Conservation (phyloP, 148 eudicot species). For the Chenopodium berlandieri region DNA sequence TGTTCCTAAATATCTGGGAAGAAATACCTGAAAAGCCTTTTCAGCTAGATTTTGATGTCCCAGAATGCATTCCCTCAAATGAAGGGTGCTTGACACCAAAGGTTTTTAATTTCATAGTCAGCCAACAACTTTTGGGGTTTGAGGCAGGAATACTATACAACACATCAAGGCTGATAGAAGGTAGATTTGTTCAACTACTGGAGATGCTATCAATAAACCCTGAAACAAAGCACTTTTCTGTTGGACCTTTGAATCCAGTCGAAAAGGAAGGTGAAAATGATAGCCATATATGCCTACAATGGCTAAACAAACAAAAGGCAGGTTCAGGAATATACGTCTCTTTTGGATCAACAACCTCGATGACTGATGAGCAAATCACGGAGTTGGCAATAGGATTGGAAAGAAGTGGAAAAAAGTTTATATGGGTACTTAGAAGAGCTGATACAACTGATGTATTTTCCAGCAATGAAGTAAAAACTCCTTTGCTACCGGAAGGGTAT, state of each 20-base stretch:
- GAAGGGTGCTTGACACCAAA: conserved; percentile 31
- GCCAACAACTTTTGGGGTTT: conserved; percentile 16
- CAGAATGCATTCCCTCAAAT: conserved; percentile 18
- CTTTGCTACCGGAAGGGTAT: conserved; percentile 50
- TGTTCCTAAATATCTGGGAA: conserved; percentile 26
- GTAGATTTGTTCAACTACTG: conserved; percentile 28
- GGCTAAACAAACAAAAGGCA: conserved; percentile 30
- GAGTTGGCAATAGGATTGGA: conserved; percentile 66
- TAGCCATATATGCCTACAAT: conserved; percentile 22
- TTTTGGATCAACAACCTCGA: conserved; percentile 54
- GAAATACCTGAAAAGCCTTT: conserved; percentile 25
- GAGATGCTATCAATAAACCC: conserved; percentile 2
- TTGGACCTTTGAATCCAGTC: conserved; percentile 32
- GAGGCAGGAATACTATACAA: conserved; percentile 35
- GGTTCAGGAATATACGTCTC: conserved; percentile 58
- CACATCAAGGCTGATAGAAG: conserved; percentile 33
- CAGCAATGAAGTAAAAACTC: conserved; percentile 18
- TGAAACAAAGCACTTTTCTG: conserved; percentile 16
- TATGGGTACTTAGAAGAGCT: conserved; percentile 52
- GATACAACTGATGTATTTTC: conserved; percentile 20
- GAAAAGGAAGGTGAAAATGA: not conserved
- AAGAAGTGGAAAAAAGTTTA: conserved; percentile 44
- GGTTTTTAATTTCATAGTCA: conserved; percentile 6
- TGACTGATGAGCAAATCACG: conserved; percentile 40
- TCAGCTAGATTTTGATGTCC: conserved; percentile 17